These are phyloP conservation scores for Annulohypoxylon maeteangense DNA, from an alignment of 495 filamentous ascomycete genomes.

Conservation along the genomic window DNA sequence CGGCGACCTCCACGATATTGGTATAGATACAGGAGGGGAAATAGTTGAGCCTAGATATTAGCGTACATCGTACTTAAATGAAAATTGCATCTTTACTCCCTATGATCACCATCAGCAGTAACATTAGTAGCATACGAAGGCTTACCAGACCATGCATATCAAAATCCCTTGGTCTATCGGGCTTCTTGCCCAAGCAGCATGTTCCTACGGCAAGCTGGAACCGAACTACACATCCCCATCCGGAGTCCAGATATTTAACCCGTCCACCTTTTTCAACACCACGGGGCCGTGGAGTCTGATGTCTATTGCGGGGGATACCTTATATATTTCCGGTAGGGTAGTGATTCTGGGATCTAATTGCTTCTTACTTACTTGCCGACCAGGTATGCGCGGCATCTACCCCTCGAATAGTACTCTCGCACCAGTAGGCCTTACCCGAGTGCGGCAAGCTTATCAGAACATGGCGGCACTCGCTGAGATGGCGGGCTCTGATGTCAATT, in stretches of 20 bases:
- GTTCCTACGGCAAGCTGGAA: constrained; percentile 19
- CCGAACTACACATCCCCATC: constrained; percentile 39
- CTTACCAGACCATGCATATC: constrained; percentile 9
- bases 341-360: background rate
- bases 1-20: constrained; percentile 11
- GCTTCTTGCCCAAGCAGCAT: background rate
- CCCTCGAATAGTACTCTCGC: constrained; percentile 30
- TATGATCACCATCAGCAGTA: background rate
- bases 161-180: constrained; percentile 1
- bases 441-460: constrained; percentile 33
- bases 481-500: constrained; percentile 30
- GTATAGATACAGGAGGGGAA: background rate
- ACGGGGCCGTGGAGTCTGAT: constrained; percentile 41
- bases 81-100: background rate
- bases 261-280: constrained; percentile 27
- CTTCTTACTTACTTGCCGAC: background rate
- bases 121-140: background rate
- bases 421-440: constrained; percentile 24
- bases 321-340: constrained; percentile 31
- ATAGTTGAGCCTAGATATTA: no score
- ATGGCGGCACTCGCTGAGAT: constrained; percentile 33
- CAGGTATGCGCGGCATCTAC: constrained; percentile 36
- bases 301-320: constrained; percentile 32
- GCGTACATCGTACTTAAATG: background rate
- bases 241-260: constrained; percentile 38